Conservation (phyloP, 768 basidiomycete species). For the Leccinum uliginosum region DNA sequence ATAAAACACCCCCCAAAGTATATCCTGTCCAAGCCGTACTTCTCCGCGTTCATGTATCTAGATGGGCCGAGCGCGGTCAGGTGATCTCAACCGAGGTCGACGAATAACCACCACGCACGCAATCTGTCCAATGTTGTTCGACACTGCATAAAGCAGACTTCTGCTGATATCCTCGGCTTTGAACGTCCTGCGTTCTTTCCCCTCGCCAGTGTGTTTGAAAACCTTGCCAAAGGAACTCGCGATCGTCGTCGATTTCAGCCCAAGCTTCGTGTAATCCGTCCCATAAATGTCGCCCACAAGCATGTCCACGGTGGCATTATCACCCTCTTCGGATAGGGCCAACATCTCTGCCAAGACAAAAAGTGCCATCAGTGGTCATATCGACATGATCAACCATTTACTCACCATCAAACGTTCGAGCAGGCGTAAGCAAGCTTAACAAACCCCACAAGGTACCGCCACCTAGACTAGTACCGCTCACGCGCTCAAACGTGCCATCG, state of each 20-base stretch:
- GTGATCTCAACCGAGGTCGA: background rate
- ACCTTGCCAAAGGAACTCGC: conserved; percentile 99
- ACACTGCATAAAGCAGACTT: conserved; percentile 92
- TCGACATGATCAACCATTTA: conserved; percentile 11
- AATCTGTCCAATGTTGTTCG: conserved; percentile 99
- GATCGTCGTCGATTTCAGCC: conserved; percentile 96
- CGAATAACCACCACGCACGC: conserved; percentile 63
- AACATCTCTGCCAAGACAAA: conserved; percentile 76
- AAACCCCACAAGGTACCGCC: conserved; percentile 98
- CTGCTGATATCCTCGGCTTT: conserved; percentile 91
- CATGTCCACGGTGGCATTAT: conserved; percentile 96
- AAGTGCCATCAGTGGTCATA: background rate
- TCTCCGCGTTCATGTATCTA: conserved; percentile 97
- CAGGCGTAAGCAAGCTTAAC: conserved; percentile 90
- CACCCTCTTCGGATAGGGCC: conserved; percentile 86
- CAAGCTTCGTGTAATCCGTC: conserved; percentile 92
- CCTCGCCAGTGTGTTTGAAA: conserved; percentile 75
- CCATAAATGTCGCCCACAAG: conserved; percentile 99
- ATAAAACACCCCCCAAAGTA: conserved; percentile 99
- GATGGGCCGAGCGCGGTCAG: conserved; percentile 15
- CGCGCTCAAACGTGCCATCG: conserved; percentile 92
- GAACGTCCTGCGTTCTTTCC: conserved; percentile 60
- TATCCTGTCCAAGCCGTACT: conserved; percentile 92
- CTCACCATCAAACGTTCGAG: conserved; percentile 92
- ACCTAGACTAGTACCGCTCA: conserved; percentile 94